Percentiles rank a stretch among this genome's conserved stretches.
Evolutionary conservation across 805 yeast genomes (phyloP).

Genomic region (Candida coleopterorum): DNA sequence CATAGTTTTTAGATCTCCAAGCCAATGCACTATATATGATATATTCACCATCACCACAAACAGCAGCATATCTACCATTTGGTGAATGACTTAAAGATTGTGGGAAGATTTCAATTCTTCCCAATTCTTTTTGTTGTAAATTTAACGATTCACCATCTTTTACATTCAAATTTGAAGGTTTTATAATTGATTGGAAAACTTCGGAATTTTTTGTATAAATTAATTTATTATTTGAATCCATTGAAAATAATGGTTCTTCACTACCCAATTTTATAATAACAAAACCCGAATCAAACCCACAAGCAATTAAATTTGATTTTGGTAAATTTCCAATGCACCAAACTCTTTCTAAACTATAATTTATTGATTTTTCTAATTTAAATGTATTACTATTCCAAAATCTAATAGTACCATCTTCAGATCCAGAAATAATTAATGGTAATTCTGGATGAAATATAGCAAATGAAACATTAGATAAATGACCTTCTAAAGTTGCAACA

Average conservation of each 20-base stretch:
- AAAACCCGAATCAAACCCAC: constrained; percentile 94
- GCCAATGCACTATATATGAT: constrained; percentile 94
- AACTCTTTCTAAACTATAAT: constrained; percentile 89
- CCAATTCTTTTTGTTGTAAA: constrained; percentile 82
- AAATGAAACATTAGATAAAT: constrained; percentile 88
- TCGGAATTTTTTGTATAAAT: constrained; percentile 91
- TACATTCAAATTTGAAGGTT: constrained; percentile 51
- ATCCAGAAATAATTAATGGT: constrained; percentile 91
- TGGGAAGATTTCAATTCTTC: constrained; percentile 92
- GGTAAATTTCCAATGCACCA: constrained; percentile 88
- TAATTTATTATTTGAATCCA: constrained; percentile 90
- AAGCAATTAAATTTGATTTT: constrained; percentile 70
- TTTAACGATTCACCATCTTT: constrained; percentile 80
- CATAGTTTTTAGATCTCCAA: constrained; percentile 95
- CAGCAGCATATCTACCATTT: constrained; percentile 94
- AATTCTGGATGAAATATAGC: constrained; percentile 98
- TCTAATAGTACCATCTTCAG: constrained; percentile 92
- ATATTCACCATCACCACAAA: constrained; percentile 97
- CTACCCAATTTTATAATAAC: constrained; percentile 86
- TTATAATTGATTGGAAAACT: constrained; percentile 77
- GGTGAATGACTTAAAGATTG: constrained; percentile 86
- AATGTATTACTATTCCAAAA: constrained; percentile 95
- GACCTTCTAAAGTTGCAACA: constrained; percentile 93
- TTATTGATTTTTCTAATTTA: constrained; percentile 86
- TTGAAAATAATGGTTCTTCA: constrained; percentile 88